Base-by-base conservation (phyloP, 2,329 filamentous ascomycete genomes). In the Nothophaeocryptopus gaeumannii region DNA sequence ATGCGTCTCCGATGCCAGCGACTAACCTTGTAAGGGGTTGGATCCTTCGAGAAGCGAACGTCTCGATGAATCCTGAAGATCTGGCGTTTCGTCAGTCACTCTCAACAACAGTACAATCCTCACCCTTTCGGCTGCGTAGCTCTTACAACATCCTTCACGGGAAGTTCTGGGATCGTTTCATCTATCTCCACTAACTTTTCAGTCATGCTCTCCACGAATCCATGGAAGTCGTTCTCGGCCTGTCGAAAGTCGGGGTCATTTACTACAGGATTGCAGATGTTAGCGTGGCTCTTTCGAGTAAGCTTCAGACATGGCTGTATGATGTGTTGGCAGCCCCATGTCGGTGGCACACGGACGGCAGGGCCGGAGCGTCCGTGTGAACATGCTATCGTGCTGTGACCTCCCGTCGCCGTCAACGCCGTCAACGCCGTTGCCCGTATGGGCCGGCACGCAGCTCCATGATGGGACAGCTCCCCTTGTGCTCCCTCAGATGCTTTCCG, bases 11-110 rank as follows among this genome's bases (percentile, higher is more conserved):
- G 3, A 31, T 34, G 8, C 42, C 14, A 41, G 38, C 33, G 33
- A 56, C 75, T 62, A 72, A 87, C 87, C 78, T 95, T 95, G 75
- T 95, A 96, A 0, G 91, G 90, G 2, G 89, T 93, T 14, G 81
- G 86, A 63, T 95, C 85, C 59, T 88, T 86, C 63, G 80, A 87
- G 71, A 95, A 96, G 47, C 90, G 82, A 37, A 93, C 79, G 62
- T 96, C 90, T 60, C 90, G 79, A 70, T 95, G 89, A 51, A 96
- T 93, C 53, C 90, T 84, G 67, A 92, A 95, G 40, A 89, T 75
- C 79, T 43, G 39, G n/a, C 39, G 12, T 16, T 29, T 43, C 11
- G 16, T 34, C 11, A 20, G 40, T 33, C 29, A 47, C 14, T 38
- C 12, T 32, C 39, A 43, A 12, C 34, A 34, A 16, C 15, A 14